Conservation (phyloP, 306 rosid genomes). For the Pachyrhizus erosus region DNA sequence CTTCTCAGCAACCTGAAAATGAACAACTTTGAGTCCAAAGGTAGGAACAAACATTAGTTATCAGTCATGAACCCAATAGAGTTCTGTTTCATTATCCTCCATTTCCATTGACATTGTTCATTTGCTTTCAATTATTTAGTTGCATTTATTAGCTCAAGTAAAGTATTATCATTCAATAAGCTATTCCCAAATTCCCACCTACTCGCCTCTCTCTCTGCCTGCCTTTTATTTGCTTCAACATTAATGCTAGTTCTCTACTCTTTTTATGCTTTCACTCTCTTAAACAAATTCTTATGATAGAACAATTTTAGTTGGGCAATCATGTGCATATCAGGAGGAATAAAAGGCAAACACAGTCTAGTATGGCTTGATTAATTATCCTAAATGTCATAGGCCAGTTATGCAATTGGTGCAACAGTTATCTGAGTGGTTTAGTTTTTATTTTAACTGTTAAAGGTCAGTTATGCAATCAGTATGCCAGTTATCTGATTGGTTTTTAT, state of each 20-base stretch:
- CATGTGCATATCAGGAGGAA: background rate
- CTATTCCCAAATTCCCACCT: conserved; percentile 11
- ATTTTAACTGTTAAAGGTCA: background rate
- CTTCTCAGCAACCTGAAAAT: conserved; percentile 91
- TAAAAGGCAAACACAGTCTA: background rate
- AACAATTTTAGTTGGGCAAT: background rate
- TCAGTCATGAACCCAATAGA: conserved; percentile 24
- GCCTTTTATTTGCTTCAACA: background rate
- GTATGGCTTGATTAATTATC: background rate
- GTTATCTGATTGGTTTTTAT: background rate
- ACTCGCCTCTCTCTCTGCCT: background rate
- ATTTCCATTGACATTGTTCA: conserved; percentile 11
- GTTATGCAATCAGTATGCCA: background rate
- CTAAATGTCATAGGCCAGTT: background rate
- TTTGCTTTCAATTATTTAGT: conserved; percentile 5
- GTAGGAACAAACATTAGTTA: conserved; percentile 18
- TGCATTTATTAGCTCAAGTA: conserved; percentile 15
- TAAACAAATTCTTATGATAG: background rate
- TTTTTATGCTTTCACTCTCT: background rate
- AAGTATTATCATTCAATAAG: conserved; percentile 33
- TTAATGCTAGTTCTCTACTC: background rate
- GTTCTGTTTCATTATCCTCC: conserved; percentile 19
- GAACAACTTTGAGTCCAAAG: conserved; percentile 36
- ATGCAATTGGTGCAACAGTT: background rate
- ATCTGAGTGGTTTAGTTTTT: background rate